Conservation (phyloP, 768 basidiomycete genomes). For the Gloeopeniophorella convolvens region DNA sequence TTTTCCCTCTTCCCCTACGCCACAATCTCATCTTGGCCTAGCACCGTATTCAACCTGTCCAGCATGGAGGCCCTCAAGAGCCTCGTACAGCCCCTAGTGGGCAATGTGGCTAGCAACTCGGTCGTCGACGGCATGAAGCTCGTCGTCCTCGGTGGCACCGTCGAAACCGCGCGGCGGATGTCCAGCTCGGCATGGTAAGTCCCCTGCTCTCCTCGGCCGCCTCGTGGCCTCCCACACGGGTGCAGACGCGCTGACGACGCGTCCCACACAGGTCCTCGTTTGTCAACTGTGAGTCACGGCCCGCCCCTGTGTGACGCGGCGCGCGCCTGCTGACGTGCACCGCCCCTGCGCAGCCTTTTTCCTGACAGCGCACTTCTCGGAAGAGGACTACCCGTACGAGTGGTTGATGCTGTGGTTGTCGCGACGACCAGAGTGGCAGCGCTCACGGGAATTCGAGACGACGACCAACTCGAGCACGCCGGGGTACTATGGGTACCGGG, state of each 20-base stretch:
- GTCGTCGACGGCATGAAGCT: constrained; percentile 88
- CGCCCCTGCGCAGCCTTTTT: constrained; percentile 37
- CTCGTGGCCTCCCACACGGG: neutral
- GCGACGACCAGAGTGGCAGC: constrained; percentile 81
- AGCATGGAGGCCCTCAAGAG: constrained; percentile 22
- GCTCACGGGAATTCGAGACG: constrained; percentile 83
- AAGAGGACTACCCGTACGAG: constrained; percentile 87
- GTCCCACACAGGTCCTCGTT: constrained; percentile 59
- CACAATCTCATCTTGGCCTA: neutral
- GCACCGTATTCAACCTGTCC: neutral
- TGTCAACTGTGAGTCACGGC: constrained; percentile 64
- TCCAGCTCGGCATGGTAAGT: constrained; percentile 77
- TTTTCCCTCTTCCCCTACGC: neutral
- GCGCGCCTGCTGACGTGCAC: constrained; percentile 19
- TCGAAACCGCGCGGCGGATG: constrained; percentile 77
- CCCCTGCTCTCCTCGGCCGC: constrained; percentile 1
- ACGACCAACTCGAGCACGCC: constrained; percentile 69
- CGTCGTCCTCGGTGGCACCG: constrained; percentile 82
- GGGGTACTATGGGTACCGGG: constrained; percentile 41
- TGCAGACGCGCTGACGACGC: neutral
- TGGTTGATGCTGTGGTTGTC: constrained; percentile 91
- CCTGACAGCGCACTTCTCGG: constrained; percentile 84
- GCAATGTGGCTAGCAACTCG: constrained; percentile 32
- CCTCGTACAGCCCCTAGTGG: constrained; percentile 20
- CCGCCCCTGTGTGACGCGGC: constrained; percentile 13